These are phyloP conservation scores for Glycine tomentella DNA, from an alignment of 306 rosid genomes.

Conservation along the genomic window DNA sequence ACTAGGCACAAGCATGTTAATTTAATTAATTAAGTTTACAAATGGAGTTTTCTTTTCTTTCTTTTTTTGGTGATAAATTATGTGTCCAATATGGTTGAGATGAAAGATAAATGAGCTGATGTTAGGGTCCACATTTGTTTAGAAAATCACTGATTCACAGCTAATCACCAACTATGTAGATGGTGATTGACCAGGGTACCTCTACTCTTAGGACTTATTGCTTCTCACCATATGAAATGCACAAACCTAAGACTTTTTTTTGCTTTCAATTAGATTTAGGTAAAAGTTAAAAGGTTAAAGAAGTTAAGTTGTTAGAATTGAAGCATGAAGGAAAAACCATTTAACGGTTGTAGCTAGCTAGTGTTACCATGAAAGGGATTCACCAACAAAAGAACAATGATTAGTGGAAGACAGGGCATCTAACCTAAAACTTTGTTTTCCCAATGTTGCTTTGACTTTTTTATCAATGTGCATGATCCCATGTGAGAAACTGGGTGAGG, in stretches of 20 bases:
- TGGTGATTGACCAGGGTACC: slow-evolving; percentile 29
- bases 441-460: slow-evolving; percentile 52
- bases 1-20: slow-evolving; percentile 8
- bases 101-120: slow-evolving; percentile 45
- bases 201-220: slow-evolving; percentile 17
- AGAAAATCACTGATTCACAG: slow-evolving; percentile 35
- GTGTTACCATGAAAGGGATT: slow-evolving; percentile 34
- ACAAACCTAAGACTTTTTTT: background rate
- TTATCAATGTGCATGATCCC: slow-evolving; percentile 38
- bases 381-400: slow-evolving; percentile 46
- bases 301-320: background rate
- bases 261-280: background rate
- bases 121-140: slow-evolving; percentile 43
- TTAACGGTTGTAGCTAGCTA: slow-evolving; percentile 16
- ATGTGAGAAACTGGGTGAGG: slow-evolving; percentile 14
- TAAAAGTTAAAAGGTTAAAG: slow-evolving; percentile 22
- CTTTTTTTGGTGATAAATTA: slow-evolving; percentile 14
- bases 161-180: slow-evolving; percentile 44
- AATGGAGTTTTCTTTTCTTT: background rate
- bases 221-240: background rate
- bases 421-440: slow-evolving; percentile 30
- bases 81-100: slow-evolving; percentile 27
- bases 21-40: background rate
- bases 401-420: slow-evolving; percentile 52
- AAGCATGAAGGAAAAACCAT: background rate